These are phyloP conservation scores for Cladochytrium tenue DNA, from an alignment of 371 early-diverging fungal species.

Conservation along the genomic window DNA sequence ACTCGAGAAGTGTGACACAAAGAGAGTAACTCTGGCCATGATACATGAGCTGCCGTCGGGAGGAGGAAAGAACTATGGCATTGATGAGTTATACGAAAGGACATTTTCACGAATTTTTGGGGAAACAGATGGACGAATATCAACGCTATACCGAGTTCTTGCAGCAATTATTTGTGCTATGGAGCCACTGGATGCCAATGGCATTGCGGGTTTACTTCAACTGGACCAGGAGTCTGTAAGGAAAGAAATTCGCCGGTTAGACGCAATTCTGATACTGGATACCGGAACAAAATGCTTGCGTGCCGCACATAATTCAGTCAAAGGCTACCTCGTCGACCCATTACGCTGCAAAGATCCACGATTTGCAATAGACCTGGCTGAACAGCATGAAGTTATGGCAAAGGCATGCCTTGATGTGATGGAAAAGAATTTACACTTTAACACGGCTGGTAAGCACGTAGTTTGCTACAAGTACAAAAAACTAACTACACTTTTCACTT, in stretches of 20 bases:
- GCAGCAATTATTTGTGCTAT: constrained; percentile 12
- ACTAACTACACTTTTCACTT: too few species aligned
- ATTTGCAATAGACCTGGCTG: too few species aligned
- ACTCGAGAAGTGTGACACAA: too few species aligned
- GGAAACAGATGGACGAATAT: constrained; percentile 3
- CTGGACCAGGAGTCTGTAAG: background rate
- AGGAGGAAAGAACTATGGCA: background rate
- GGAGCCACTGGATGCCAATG: constrained; percentile 8
- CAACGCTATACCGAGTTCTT: constrained; percentile 9
- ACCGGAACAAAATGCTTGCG: constrained; percentile 7
- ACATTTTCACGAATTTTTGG: constrained; percentile 6
- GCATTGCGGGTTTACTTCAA: constrained; percentile 3
- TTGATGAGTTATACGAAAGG: constrained; percentile 13
- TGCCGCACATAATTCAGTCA: too few species aligned
- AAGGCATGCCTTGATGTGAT: too few species aligned
- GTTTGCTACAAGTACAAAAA: too few species aligned
- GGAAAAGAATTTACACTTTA: too few species aligned
- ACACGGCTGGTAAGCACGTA: too few species aligned
- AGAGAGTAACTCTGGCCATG: too few species aligned
- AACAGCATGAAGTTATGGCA: too few species aligned
- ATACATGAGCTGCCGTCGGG: constrained; percentile 4
- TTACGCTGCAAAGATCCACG: constrained; percentile 8
- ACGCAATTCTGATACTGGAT: constrained; percentile 2
- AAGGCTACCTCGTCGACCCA: constrained; percentile 20
- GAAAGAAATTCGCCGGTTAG: background rate